Percentiles rank a stretch among this genome's conserved stretches.
phyloP scores from a whole-genome alignment of 768 basidiomycete genomes.

The Psilocybe tampanensis region DNA sequence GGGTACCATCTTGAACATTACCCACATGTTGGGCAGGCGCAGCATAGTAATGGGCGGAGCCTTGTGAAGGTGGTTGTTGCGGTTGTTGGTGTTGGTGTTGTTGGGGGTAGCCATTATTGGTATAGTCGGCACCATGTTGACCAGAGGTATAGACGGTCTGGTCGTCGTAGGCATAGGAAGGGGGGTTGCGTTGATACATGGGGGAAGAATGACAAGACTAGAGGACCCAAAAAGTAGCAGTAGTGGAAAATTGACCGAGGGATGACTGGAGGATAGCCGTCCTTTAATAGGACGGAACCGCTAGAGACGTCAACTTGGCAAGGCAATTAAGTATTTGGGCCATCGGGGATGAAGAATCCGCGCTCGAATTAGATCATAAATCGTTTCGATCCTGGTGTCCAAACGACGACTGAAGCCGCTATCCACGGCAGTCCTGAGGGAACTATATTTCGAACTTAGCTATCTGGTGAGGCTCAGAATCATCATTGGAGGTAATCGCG shows the following conservation, averaged over 20 bases:
- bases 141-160: constrained; percentile 31
- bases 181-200: constrained; percentile 45
- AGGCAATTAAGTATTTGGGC: constrained; percentile 37
- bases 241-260: constrained; percentile 27
- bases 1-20: constrained; percentile 26
- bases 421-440: constrained; percentile 38
- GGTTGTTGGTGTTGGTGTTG: constrained; percentile 11
- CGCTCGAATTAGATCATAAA: constrained; percentile 39
- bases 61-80: no score
- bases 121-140: constrained; percentile 31
- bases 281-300: constrained; percentile 50
- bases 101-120: constrained; percentile 31
- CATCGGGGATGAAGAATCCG: constrained; percentile 35
- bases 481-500: constrained; percentile 24
- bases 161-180: constrained; percentile 45
- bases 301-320: constrained; percentile 42
- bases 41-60: constrained; percentile 36
- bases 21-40: constrained; percentile 25
- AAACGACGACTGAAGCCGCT: constrained; percentile 43
- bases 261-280: constrained; percentile 27
- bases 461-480: constrained; percentile 35
- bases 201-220: constrained; percentile 23
- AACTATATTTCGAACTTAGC: constrained; percentile 38
- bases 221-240: constrained; percentile 19
- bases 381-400: constrained; percentile 40